A percentile compares a stretch with the other conserved stretches of the same genome.
Conservation (phyloP, 345 rosid genomes). For the Eucalyptus pauciflora region DNA sequence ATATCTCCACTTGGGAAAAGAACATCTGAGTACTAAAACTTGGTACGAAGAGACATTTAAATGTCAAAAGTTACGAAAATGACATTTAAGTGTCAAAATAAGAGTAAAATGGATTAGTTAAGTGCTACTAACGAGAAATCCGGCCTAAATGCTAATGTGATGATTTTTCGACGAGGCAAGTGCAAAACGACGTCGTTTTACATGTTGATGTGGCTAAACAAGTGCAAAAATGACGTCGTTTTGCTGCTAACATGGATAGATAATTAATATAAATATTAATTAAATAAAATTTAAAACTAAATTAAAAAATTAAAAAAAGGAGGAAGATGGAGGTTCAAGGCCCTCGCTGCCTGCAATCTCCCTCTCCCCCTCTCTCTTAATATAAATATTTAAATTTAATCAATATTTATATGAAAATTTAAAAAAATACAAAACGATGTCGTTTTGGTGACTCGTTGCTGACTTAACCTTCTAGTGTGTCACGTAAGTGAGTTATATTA, state of each 20-base stretch:
- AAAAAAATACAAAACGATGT: fast-evolving
- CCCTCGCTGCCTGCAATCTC: too few relatives aligned
- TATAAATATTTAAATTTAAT: too few relatives aligned
- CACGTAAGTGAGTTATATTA: too few relatives aligned
- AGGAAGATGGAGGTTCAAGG: too few relatives aligned
- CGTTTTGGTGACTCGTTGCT: fast-evolving
- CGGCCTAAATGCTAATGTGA: fast-evolving
- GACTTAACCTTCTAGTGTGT: fast-evolving
- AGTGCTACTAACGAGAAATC: too few relatives aligned
- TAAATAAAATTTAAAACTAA: too few relatives aligned
- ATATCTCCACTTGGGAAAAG: fast-evolving
- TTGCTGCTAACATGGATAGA: fast-evolving
- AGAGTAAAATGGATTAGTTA: fast-evolving
- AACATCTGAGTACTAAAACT: too few relatives aligned
- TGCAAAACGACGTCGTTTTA: fast-evolving
- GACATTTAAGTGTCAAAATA: fast-evolving
- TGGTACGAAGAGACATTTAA: fast-evolving
- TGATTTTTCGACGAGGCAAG: fast-evolving
- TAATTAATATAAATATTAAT: too few relatives aligned
- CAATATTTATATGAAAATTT: too few relatives aligned
- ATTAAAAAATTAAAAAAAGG: fast-evolving
- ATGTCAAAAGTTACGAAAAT: too few relatives aligned
- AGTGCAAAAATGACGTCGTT: fast-evolving
- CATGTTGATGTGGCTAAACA: fast-evolving
- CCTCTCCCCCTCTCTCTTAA: too few relatives aligned